phyloP scores from a whole-genome alignment of 2,329 filamentous ascomycete genomes.

The Aspergillus quadrilineatus region DNA sequence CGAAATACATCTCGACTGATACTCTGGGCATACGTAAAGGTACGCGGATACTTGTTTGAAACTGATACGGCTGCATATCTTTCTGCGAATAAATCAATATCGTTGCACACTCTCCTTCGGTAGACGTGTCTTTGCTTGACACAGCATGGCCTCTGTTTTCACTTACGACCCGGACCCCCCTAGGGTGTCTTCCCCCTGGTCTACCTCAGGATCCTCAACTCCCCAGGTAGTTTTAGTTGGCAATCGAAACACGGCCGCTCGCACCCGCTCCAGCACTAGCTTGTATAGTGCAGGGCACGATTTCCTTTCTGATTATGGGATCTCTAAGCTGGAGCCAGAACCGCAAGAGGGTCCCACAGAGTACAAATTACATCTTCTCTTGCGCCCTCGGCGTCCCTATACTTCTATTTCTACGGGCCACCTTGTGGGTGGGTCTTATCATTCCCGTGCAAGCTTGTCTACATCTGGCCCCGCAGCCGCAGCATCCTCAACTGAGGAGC shows the following conservation, averaged over 20 bases:
- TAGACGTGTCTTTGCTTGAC: background rate
- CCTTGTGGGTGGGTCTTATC: constrained; percentile 53
- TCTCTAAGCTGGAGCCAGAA: constrained; percentile 80
- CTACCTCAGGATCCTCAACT: constrained; percentile 54
- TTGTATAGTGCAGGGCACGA: constrained; percentile 41
- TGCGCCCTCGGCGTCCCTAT: constrained; percentile 75
- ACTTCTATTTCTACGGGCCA: constrained; percentile 66
- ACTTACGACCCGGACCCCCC: constrained; percentile 89
- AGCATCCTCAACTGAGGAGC: constrained; percentile 31
- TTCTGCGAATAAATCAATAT: background rate
- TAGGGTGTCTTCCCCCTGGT: constrained; percentile 88
- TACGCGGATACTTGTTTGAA: constrained; percentile 10
- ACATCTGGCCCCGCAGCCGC: constrained; percentile 18
- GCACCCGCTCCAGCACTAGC: constrained; percentile 36
- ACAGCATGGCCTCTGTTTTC: constrained; percentile 85
- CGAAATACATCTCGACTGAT: constrained; percentile 8
- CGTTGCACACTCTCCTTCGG: background rate
- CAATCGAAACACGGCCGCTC: constrained; percentile 23
- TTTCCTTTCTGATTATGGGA: constrained; percentile 56
- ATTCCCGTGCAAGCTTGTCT: constrained; percentile 37
- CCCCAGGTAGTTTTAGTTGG: constrained; percentile 34
- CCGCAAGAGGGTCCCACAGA: constrained; percentile 93
- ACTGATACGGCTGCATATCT: background rate
- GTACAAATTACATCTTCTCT: constrained; percentile 89
- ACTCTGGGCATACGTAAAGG: constrained; percentile 9